Conservation (phyloP, 768 basidiomycete genomes). For the Galerina marginata region DNA sequence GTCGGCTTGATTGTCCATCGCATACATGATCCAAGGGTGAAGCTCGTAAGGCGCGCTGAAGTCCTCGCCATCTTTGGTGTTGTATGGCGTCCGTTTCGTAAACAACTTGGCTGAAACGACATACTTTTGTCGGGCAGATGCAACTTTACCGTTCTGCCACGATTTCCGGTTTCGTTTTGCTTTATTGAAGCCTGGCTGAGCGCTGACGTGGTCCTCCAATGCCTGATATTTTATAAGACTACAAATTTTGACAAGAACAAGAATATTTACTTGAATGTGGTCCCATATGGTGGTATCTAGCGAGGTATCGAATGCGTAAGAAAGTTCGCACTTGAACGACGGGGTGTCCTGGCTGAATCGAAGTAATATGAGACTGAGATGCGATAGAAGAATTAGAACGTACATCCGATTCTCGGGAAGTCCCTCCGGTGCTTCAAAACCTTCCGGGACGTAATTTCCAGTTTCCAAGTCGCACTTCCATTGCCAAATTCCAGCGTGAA, state of each 20-base stretch:
- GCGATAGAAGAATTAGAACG: not conserved
- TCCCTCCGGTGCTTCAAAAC: conserved; percentile 1
- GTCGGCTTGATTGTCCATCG: not conserved
- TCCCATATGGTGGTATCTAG: conserved; percentile 4
- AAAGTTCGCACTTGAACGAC: conserved; percentile 5
- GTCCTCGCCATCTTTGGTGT: not conserved
- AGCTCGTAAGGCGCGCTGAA: not conserved
- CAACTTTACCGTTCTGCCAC: not conserved
- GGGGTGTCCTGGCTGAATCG: not conserved
- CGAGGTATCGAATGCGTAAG: conserved; percentile 6
- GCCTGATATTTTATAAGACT: not conserved
- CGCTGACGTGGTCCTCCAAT: not conserved
- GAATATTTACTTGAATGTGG: not conserved
- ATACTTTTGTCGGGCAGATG: not conserved
- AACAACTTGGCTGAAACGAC: not conserved
- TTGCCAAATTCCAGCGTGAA: conserved; percentile 2
- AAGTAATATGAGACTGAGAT: not conserved
- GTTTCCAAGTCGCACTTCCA: conserved; percentile 2
- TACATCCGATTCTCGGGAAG: conserved; percentile 6
- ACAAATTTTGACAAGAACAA: not conserved
- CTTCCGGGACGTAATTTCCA: conserved; percentile 11
- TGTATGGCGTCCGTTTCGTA: not conserved
- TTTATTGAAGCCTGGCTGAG: conserved; percentile 3
- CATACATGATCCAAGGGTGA: not conserved
- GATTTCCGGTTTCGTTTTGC: not conserved